These are phyloP conservation scores for Neofusicoccum kwambonambiense DNA, from an alignment of 2,329 filamentous ascomycete genomes.

Conservation along the genomic window DNA sequence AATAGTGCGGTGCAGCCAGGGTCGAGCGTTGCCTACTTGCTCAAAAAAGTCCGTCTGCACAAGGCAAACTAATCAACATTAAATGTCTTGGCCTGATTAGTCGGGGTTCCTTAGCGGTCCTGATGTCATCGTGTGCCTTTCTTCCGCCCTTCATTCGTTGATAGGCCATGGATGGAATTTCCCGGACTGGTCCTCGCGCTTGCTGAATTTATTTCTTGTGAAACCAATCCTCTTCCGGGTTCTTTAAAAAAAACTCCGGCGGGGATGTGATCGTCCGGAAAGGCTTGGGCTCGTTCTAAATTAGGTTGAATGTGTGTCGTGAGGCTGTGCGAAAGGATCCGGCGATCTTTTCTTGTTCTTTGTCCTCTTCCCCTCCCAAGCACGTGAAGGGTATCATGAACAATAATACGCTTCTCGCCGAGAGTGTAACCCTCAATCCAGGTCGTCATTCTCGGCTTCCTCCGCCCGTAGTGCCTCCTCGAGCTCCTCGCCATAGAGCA, in stretches of 20 bases:
- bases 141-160: not conserved
- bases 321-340: not conserved
- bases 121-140: not conserved
- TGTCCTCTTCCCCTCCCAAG: not conserved
- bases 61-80: not conserved
- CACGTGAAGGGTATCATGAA: not conserved
- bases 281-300: not conserved
- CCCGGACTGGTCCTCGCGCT: not conserved
- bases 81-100: not conserved
- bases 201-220: not conserved
- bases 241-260: not conserved
- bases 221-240: not conserved
- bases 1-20: not conserved
- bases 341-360: not conserved
- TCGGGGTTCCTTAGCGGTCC: not conserved
- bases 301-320: not conserved
- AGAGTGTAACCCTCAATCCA: slow-evolving; percentile 3
- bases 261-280: not conserved
- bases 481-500: slow-evolving; percentile 46
- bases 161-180: not conserved
- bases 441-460: slow-evolving; percentile 16
- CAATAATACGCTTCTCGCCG: not conserved
- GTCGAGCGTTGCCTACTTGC: not conserved
- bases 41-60: not conserved
- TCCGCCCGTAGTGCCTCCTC: slow-evolving; percentile 33